phyloP scores from a whole-genome alignment of 2,329 filamentous ascomycete species.

The Dichotomopilus funicola region DNA sequence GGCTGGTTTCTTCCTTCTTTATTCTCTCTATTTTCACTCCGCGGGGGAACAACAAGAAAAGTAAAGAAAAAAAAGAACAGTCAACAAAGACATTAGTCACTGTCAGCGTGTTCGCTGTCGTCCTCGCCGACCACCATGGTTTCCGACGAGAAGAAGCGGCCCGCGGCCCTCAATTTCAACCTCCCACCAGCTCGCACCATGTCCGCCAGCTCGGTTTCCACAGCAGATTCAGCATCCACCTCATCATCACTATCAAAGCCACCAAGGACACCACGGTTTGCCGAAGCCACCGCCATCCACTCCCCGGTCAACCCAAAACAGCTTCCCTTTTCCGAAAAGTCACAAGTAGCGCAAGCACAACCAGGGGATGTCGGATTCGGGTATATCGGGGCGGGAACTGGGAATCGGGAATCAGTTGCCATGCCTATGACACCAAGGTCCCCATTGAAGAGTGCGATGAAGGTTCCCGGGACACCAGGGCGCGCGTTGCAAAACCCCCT shows the following conservation, averaged over 20 bases:
- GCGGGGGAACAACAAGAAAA: neutral
- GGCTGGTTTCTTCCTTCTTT: constrained; percentile 30
- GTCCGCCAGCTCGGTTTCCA: constrained; percentile 29
- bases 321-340: constrained; percentile 50
- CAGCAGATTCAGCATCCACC: constrained; percentile 46
- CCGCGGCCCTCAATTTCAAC: constrained; percentile 50
- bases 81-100: constrained; percentile 20
- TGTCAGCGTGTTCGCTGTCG: constrained; percentile 30
- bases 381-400: constrained; percentile 59
- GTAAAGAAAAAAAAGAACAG: constrained; percentile 15
- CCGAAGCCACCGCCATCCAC: constrained; percentile 72
- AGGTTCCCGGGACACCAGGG: constrained; percentile 73
- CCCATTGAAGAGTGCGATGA: constrained; percentile 85
- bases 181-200: constrained; percentile 42
- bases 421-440: constrained; percentile 65
- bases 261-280: constrained; percentile 70
- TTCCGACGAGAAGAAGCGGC: constrained; percentile 49
- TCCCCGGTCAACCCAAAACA: constrained; percentile 59
- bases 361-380: constrained; percentile 88
- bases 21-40: constrained; percentile 21
- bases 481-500: constrained; percentile 68
- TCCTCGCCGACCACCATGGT: constrained; percentile 18
- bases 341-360: constrained; percentile 56
- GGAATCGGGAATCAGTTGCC: constrained; percentile 50
- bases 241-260: constrained; percentile 52